Evolutionary conservation across 179 eudicot genomes (phyloP).

Genomic region (Spergularia azorica): DNA sequence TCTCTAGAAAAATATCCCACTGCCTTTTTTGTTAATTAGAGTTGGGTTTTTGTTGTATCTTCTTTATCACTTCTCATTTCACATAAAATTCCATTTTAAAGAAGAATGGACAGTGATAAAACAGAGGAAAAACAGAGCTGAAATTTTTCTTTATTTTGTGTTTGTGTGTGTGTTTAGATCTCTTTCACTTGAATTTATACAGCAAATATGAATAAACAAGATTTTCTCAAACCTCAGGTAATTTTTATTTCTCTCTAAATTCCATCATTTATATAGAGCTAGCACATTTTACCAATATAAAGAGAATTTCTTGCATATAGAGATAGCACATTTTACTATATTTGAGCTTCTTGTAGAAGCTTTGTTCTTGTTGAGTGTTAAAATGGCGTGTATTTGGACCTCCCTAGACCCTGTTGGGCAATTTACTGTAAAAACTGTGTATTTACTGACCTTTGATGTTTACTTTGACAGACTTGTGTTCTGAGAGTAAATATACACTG

Average conservation of each 20-base stretch:
- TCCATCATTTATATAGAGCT: background rate
- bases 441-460: background rate
- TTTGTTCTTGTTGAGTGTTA: too few species aligned
- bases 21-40: background rate
- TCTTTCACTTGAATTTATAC: constrained; percentile 7
- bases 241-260: background rate
- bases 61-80: background rate
- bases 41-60: constrained; percentile 14
- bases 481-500: constrained; percentile 60
- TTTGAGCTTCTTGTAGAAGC: too few species aligned
- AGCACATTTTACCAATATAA: too few species aligned
- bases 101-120: too few species aligned
- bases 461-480: constrained; percentile 46
- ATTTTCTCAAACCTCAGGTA: constrained; percentile 61
- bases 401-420: too few species aligned
- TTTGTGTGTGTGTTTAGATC: constrained; percentile 11
- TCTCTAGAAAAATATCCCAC: background rate
- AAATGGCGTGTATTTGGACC: too few species aligned
- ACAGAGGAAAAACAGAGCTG: background rate
- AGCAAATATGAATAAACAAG: constrained; percentile 59
- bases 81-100: background rate
- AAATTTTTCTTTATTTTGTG: background rate
- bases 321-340: too few species aligned
- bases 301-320: background rate
- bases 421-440: background rate